Evolutionary conservation across 2,329 filamentous ascomycete species (phyloP), one percentile per base, ranked within the genome.

Genomic region (Aspergillus tanneri): DNA sequence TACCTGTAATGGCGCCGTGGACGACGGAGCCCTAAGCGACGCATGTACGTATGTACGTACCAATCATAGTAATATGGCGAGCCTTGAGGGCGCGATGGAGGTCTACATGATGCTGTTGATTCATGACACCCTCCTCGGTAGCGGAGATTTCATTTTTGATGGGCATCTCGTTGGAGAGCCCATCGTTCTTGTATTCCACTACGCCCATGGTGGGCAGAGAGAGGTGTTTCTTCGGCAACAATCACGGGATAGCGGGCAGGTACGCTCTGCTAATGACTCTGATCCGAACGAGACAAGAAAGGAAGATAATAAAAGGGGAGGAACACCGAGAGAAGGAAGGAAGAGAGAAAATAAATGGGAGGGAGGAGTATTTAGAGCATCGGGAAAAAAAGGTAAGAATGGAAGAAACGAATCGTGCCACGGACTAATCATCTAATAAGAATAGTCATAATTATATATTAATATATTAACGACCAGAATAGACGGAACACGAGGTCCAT

Each of bases 81-180:
- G 71, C 63, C 52, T 68, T 69, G 45, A 72, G 67, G 37, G 68
- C 72, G 28, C 72, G 70, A 24, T 72, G 68, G n/a, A 75, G 65
- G 4, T 65, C 58, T 19, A 60, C 63, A 56, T 64, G 59, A 9
- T 64, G 41, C 8, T 47, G 57, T 8, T 57, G 57, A 7, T 61
- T 57, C 7, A 66, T 47, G 11, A 56, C 53, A 36, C 58, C 60
- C 22, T 62, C 57, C 30, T 66, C 61, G 3, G 54, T 49, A 6
- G 44, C 40, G 5, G 24, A 46, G 23, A 55, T 21, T 36, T 62
- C 54, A 32, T 55, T 53, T 21, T 58, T 55, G 32, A 56, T 42
- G 2, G 53, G 43, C 18, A 46, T 43, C 19, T 60, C 53, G 1
- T 50, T 42, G 22, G 57, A 27, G 49, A 58, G 50, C n/a, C 55